Conservation (phyloP, 2,329 filamentous ascomycete genomes). For the Nectriaceae sp. region DNA sequence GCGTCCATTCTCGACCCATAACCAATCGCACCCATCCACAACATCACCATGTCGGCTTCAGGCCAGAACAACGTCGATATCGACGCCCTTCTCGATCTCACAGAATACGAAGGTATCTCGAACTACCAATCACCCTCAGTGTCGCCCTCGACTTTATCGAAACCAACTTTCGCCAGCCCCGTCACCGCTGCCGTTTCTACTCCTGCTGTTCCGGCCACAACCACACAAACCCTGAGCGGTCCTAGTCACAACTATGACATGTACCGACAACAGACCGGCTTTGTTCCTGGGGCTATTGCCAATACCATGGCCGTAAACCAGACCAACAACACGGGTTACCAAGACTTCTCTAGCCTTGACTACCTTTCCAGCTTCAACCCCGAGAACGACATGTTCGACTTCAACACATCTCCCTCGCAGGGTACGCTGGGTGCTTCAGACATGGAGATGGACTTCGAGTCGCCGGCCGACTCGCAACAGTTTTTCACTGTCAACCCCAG, state of each 20-base stretch:
- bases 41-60: conserved; percentile 40
- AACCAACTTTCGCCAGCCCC: conserved; percentile 54
- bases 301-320: conserved; percentile 79
- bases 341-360: conserved; percentile 50
- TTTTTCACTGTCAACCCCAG: conserved; percentile 76
- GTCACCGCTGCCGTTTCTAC: conserved; percentile 55
- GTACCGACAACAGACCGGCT: conserved; percentile 93
- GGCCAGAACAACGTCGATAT: conserved; percentile 51
- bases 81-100: conserved; percentile 62
- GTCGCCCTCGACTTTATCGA: conserved; percentile 56
- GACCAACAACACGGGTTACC: conserved; percentile 55
- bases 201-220: conserved; percentile 52
- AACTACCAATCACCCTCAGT: conserved; percentile 62
- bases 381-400: conserved; percentile 70
- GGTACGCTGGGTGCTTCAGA: conserved; percentile 59
- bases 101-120: conserved; percentile 60
- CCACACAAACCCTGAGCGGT: conserved; percentile 67
- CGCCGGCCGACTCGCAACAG: conserved; percentile 56
- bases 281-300: conserved; percentile 81
- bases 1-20: no score
- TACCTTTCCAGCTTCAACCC: conserved; percentile 59
- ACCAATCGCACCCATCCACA: conserved; percentile 4
- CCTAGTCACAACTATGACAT: conserved; percentile 95
- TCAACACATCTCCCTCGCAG: conserved; percentile 67
- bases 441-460: conserved; percentile 66